phyloP scores from a whole-genome alignment of 139 green algal species.

The Picochlorum sp. region DNA sequence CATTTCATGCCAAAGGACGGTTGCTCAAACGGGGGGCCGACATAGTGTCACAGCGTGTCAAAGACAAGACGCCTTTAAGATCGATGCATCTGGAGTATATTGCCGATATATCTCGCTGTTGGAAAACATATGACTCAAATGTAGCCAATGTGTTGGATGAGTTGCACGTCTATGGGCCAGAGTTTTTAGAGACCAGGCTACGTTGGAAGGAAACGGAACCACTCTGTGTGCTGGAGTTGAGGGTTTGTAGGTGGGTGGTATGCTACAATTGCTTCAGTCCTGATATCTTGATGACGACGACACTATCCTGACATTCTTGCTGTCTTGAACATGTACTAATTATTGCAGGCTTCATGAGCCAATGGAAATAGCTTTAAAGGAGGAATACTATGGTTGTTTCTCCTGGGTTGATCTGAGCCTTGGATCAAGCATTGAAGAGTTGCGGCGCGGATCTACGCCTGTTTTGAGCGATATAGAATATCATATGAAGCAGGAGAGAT shows the following conservation, averaged over 20 bases:
- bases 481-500: conserved; percentile 4
- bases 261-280: no score
- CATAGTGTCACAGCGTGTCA: no score
- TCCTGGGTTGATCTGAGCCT: conserved; percentile 20
- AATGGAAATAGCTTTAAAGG: conserved; percentile 15
- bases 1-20: conserved; percentile 53
- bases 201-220: conserved; percentile 43
- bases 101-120: conserved; percentile 29
- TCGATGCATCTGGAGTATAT: conserved; percentile 10
- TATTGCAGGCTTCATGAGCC: no score
- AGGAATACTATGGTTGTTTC: conserved; percentile 48
- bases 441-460: not conserved
- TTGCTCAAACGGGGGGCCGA: no score
- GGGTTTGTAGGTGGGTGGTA: conserved; percentile 17
- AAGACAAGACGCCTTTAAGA: conserved; percentile 14
- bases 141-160: conserved; percentile 22
- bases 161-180: conserved; percentile 38
- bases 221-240: conserved; percentile 52
- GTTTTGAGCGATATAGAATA: conserved; percentile 2
- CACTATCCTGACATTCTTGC: no score
- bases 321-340: no score
- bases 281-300: no score
- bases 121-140: conserved; percentile 31
- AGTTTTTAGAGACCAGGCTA: conserved; percentile 33
- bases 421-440: not conserved